A percentile compares a stretch with the other conserved stretches of the same genome.
Evolutionary conservation across 305 asterid species (phyloP).

Genomic region (Fraxinus dipetala): DNA sequence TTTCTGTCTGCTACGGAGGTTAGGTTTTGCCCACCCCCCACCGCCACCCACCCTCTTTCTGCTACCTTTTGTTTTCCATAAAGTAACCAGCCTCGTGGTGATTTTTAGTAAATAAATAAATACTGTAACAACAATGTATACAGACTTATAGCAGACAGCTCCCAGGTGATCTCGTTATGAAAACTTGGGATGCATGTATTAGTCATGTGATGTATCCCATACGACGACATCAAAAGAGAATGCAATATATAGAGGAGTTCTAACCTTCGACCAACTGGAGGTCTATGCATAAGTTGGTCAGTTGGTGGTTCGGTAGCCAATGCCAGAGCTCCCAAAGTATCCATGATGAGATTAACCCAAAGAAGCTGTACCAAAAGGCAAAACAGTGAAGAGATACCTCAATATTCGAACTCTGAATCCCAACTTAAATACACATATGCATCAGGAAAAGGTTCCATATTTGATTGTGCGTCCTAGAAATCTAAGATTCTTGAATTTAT

Average conservation of each 20-base stretch:
- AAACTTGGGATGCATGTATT: background rate
- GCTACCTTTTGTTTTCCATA: background rate
- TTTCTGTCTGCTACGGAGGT: background rate
- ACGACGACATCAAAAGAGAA: constrained; percentile 1
- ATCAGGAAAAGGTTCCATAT: background rate
- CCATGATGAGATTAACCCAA: constrained; percentile 97
- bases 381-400: background rate
- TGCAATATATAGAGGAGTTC: constrained; percentile 3
- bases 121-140: background rate
- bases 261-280: constrained; percentile 94
- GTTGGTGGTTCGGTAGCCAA: constrained; percentile 99
- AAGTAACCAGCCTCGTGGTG: background rate
- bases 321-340: constrained; percentile 95
- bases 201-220: background rate
- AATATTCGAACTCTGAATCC: background rate
- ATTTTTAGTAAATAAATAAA: too few relatives aligned
- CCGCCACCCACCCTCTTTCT: background rate
- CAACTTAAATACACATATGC: background rate
- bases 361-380: constrained; percentile 56
- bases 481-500: background rate
- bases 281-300: constrained; percentile 79
- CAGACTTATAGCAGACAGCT: background rate
- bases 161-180: background rate
- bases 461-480: background rate
- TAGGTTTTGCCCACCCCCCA: background rate